These are phyloP conservation scores for Papiliotrema flavescens DNA, from an alignment of 1,284 basidiomycete species.

Conservation along the genomic window DNA sequence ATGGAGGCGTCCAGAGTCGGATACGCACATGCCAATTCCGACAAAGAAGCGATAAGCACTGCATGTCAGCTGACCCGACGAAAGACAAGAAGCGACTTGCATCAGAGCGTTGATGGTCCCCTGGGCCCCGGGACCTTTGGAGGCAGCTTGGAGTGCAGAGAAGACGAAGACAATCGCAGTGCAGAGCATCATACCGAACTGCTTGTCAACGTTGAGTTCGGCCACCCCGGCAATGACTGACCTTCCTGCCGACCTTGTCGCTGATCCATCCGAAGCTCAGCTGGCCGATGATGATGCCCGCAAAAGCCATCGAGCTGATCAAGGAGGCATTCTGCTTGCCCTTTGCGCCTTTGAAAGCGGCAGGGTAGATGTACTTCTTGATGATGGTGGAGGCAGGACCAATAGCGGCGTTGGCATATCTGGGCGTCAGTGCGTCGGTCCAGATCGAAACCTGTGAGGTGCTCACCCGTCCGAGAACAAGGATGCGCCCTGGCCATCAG, in stretches of 20 bases:
- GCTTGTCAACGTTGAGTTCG: not conserved
- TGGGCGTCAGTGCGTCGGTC: not conserved
- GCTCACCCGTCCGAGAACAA: no score
- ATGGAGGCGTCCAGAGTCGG: no score
- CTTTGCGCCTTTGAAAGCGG: conserved; percentile 46
- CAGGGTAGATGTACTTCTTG: conserved; percentile 61
- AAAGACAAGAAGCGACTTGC: conserved; percentile 6
- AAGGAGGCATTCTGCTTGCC: conserved; percentile 62
- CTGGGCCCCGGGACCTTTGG: conserved; percentile 63
- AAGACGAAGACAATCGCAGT: conserved; percentile 75
- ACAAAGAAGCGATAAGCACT: no score
- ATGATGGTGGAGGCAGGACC: conserved; percentile 58
- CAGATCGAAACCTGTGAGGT: not conserved
- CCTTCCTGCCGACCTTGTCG: conserved; percentile 82
- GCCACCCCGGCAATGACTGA: conserved; percentile 51
- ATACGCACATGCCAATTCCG: no score
- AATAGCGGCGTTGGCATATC: conserved; percentile 78
- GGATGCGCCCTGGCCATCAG: no score
- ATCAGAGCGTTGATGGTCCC: conserved; percentile 55
- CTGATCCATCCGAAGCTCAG: conserved; percentile 61
- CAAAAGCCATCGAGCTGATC: conserved; percentile 65
- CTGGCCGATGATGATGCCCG: conserved; percentile 71
- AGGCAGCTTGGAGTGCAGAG: conserved; percentile 74
- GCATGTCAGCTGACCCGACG: no score
- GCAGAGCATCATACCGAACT: conserved; percentile 56